Evolutionary conservation across 306 rosid species (phyloP), one percentile per base, ranked within the genome.

Genomic region (Cyamopsis tetragonoloba): DNA sequence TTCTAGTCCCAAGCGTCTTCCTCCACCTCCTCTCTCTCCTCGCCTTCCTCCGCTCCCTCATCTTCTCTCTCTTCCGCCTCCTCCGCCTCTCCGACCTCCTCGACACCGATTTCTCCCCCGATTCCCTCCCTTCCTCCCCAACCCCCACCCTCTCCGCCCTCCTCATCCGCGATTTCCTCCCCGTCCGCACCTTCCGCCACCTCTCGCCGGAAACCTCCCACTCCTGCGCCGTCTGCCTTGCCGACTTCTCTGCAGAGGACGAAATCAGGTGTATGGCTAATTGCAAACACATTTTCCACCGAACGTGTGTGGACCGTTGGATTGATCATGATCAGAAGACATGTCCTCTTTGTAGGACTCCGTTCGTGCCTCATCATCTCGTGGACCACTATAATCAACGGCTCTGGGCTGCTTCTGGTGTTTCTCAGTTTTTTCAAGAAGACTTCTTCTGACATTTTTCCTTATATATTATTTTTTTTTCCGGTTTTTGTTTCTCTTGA

Each of bases 231-330:
- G 98, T 92, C 0, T 92, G 98, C 26, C 78, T 92, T 5, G 68
- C 74, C 62, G 98, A 92, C 13, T 89, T 92, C 41, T 75, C 81
- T 13, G 80, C 11, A 1, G 87, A 72, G 62, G 96, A 85, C 5
- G 98, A 89, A 71, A 82, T 92, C 83, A 80, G 98, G 79, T 73
- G 91, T 22, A 77, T 89, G 79, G 71, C 83, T 57, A 92, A 92
- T 66, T 92, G 98, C 47, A 83, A 55, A 70, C 98, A 92, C 92
- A 84, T 92, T 44, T 92, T 92, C 75, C 98, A 92, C 72, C 51
- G 86, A 60, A 68, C 79, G 4, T 92, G 98, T 68, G 60, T 92
- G 61, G 98, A 92, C 87, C 89, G 98, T 71, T 92, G 98, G 98
- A 84, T 92, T 81, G 95, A 92, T 59, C 98, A 84, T 12, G 96